phyloP scores from a whole-genome alignment of 371 early-diverging fungal species.

The Mucor circinelloides region DNA sequence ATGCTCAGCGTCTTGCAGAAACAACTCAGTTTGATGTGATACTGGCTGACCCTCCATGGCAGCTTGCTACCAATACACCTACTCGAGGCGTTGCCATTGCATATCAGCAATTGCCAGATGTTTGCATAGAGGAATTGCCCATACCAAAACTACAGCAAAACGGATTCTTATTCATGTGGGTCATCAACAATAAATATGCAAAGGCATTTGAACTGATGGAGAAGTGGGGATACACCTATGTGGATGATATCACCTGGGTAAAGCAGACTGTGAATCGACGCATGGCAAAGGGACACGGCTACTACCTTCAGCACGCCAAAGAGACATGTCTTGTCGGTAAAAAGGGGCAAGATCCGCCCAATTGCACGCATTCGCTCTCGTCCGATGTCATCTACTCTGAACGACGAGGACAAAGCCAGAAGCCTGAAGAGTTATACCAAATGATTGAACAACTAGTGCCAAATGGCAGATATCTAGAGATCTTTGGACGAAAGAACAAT shows the following conservation, averaged over 20 bases:
- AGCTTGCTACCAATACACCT: constrained; percentile 92
- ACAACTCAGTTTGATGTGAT: constrained; percentile 92
- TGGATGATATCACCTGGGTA: constrained; percentile 96
- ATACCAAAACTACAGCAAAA: constrained; percentile 81
- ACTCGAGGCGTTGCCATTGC: constrained; percentile 94
- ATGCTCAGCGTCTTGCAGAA: constrained; percentile 63
- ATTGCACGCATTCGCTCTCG: constrained; percentile 74
- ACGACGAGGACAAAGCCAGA: constrained; percentile 92
- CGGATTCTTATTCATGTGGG: constrained; percentile 95
- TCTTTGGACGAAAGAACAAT: constrained; percentile 95
- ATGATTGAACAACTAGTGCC: constrained; percentile 91
- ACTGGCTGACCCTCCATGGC: constrained; percentile 96
- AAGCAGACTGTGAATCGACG: constrained; percentile 94
- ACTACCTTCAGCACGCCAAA: constrained; percentile 95
- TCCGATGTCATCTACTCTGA: constrained; percentile 93
- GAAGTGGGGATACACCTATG: constrained; percentile 92
- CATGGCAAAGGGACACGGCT: constrained; percentile 96
- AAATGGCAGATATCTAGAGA: constrained; percentile 87
- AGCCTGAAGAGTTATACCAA: constrained; percentile 93
- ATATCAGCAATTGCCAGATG: constrained; percentile 93
- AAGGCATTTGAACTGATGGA: constrained; percentile 92
- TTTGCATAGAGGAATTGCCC: constrained; percentile 89
- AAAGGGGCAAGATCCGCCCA: constrained; percentile 82
- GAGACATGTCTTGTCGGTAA: constrained; percentile 93
- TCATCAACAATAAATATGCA: constrained; percentile 94